Percentiles rank a stretch among this genome's conserved stretches.
These are phyloP conservation scores for Cryptococcus jaspeensis DNA, from an alignment of 1,284 basidiomycete genomes.

Conservation along the genomic window DNA sequence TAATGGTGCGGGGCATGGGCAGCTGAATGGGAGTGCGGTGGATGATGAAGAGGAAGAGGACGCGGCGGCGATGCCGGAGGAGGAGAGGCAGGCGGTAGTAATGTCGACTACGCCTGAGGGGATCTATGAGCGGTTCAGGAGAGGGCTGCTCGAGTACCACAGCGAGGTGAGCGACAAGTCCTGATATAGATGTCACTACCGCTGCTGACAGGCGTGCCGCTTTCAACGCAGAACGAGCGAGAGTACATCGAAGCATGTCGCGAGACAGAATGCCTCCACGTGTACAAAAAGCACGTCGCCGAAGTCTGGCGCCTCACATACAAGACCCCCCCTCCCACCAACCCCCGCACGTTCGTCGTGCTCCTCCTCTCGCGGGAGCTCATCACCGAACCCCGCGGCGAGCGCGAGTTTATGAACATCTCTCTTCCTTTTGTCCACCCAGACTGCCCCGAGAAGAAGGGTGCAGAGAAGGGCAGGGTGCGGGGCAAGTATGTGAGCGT, in stretches of 20 bases:
- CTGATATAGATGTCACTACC: not conserved
- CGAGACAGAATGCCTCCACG: slow-evolving; percentile 45
- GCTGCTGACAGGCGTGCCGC: not conserved
- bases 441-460: slow-evolving; percentile 37
- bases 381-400: slow-evolving; percentile 27
- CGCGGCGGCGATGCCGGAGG: slow-evolving; percentile 11
- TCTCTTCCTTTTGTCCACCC: slow-evolving; percentile 47
- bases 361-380: slow-evolving; percentile 40
- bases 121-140: slow-evolving; percentile 44
- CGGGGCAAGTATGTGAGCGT: slow-evolving; percentile 49
- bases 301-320: slow-evolving; percentile 50
- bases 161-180: slow-evolving; percentile 27
- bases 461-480: slow-evolving; percentile 40
- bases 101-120: slow-evolving; percentile 28
- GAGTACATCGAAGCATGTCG: slow-evolving; percentile 47
- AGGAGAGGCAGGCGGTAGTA: slow-evolving; percentile 28
- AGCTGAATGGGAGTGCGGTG: slow-evolving; percentile 13
- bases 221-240: slow-evolving; percentile 26
- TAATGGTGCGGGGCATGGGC: not conserved
- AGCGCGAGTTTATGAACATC: slow-evolving; percentile 47
- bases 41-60: slow-evolving; percentile 5
- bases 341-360: slow-evolving; percentile 47
- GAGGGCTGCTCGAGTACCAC: slow-evolving; percentile 46
- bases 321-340: slow-evolving; percentile 46
- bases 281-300: slow-evolving; percentile 42